Evolutionary conservation across 352 stramenopile species (phyloP).

Genomic region (Thraustochytrium aureum): DNA sequence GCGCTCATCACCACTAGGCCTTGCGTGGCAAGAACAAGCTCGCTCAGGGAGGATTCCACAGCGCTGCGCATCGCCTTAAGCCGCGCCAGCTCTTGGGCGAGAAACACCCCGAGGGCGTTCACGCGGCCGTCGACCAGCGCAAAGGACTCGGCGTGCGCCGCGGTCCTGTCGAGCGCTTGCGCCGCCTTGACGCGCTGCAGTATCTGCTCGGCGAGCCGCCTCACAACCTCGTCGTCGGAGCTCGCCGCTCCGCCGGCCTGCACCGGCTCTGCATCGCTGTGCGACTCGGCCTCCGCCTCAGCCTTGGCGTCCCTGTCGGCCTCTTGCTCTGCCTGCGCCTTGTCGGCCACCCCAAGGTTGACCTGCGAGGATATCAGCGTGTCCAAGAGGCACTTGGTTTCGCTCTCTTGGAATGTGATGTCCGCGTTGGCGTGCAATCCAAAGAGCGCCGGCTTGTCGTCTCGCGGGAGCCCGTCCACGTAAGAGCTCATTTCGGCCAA

Average conservation of each 20-base stretch:
- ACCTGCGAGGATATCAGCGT: constrained; percentile 61
- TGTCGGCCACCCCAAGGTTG: constrained; percentile 64
- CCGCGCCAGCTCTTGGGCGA: constrained; percentile 83
- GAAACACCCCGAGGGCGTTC: constrained; percentile 87
- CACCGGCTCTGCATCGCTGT: constrained; percentile 2
- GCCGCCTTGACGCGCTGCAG: constrained; percentile 23
- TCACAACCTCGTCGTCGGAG: constrained; percentile 77
- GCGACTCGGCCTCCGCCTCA: neutral
- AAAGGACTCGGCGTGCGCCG: constrained; percentile 76
- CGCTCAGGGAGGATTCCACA: constrained; percentile 76
- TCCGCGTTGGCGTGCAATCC: constrained; percentile 88
- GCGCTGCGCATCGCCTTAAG: constrained; percentile 89
- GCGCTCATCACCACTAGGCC: constrained; percentile 90
- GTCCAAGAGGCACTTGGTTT: constrained; percentile 67
- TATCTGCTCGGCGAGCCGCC: constrained; percentile 67
- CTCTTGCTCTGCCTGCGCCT: constrained; percentile 59
- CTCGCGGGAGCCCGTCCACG: constrained; percentile 71
- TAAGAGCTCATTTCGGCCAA: constrained; percentile 70
- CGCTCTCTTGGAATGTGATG: constrained; percentile 92
- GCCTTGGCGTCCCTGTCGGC: constrained; percentile 55
- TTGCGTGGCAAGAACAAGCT: constrained; percentile 81
- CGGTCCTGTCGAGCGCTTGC: constrained; percentile 64
- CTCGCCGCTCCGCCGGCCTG: constrained; percentile 59
- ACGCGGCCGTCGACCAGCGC: constrained; percentile 73
- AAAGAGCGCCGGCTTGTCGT: constrained; percentile 83